Percentiles rank a stretch among this genome's conserved stretches.
phyloP scores from a whole-genome alignment of 139 green algal species.

The Asterochloris sp. region DNA sequence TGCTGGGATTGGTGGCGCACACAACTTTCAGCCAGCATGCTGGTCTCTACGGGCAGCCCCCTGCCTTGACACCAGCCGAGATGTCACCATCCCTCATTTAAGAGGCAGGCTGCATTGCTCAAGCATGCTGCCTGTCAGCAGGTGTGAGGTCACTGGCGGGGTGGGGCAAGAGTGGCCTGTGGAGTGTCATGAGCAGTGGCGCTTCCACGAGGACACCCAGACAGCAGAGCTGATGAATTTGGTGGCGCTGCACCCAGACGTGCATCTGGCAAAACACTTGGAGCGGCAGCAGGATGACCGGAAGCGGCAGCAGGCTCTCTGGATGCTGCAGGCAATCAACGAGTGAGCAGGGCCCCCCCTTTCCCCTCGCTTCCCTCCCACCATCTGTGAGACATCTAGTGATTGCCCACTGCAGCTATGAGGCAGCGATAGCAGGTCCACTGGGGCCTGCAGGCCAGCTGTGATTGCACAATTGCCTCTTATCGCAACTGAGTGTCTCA shows the following conservation, averaged over 20 bases:
- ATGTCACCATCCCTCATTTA: too few species aligned
- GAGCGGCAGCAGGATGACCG: slow-evolving; percentile 3
- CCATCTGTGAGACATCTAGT: neutral
- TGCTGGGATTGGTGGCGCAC: neutral
- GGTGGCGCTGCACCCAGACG: slow-evolving; percentile 6
- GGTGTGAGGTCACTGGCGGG: slow-evolving; percentile 23
- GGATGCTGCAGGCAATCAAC: slow-evolving; percentile 18
- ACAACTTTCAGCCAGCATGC: neutral
- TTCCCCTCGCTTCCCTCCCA: neutral
- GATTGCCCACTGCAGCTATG: neutral
- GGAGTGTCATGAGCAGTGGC: slow-evolving; percentile 21
- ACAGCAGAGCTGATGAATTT: slow-evolving; percentile 3
- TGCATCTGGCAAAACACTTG: slow-evolving; percentile 16
- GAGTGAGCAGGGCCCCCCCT: neutral
- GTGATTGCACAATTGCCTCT: neutral
- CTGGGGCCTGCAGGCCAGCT: neutral
- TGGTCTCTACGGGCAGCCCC: neutral
- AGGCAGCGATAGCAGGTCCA: neutral
- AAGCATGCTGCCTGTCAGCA: neutral
- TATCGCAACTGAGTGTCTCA: neutral
- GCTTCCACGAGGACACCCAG: neutral
- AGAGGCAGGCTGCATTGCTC: neutral
- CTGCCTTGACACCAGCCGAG: neutral
- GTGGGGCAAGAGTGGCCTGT: slow-evolving; percentile 6
- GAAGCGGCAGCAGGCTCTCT: neutral